phyloP scores from a whole-genome alignment of 129 eudicot genomes.

The Apium graveolens region DNA sequence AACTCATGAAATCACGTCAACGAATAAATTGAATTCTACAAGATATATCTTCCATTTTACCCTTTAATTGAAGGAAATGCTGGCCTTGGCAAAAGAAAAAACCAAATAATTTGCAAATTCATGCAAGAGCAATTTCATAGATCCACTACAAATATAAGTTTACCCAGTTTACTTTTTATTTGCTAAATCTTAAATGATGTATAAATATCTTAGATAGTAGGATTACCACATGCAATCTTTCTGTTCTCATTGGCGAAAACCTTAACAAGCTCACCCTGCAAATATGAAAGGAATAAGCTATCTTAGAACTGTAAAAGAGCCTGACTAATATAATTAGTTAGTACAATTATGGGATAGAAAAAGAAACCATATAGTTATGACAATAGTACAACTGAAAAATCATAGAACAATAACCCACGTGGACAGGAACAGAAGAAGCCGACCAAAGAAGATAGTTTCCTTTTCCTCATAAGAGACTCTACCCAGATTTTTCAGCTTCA shows the following conservation, averaged over 20 bases:
- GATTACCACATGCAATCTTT: constrained; percentile 80
- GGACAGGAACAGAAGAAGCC: not conserved
- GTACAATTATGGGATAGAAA: not conserved
- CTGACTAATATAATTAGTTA: not conserved
- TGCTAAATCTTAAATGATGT: not conserved
- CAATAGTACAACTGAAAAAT: not conserved
- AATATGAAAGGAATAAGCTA: constrained; percentile 13
- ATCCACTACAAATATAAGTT: not conserved
- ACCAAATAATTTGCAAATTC: not conserved
- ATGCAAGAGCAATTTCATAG: not conserved
- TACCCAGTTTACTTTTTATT: not conserved
- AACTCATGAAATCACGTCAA: not conserved
- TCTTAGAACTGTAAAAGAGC: not conserved
- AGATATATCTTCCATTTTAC: not conserved
- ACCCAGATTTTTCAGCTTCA: too few species aligned
- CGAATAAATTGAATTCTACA: not conserved
- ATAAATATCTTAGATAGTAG: not conserved
- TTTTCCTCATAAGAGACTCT: not conserved
- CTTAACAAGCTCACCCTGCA: constrained; percentile 86
- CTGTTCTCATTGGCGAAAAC: constrained; percentile 88
- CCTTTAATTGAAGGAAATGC: not conserved
- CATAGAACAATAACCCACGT: not conserved
- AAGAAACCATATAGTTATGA: not conserved
- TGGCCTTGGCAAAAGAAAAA: not conserved
- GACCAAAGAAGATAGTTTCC: not conserved